These are phyloP conservation scores for Cladosporium sp. DNA, from an alignment of 2,329 filamentous ascomycete genomes.

Conservation along the genomic window DNA sequence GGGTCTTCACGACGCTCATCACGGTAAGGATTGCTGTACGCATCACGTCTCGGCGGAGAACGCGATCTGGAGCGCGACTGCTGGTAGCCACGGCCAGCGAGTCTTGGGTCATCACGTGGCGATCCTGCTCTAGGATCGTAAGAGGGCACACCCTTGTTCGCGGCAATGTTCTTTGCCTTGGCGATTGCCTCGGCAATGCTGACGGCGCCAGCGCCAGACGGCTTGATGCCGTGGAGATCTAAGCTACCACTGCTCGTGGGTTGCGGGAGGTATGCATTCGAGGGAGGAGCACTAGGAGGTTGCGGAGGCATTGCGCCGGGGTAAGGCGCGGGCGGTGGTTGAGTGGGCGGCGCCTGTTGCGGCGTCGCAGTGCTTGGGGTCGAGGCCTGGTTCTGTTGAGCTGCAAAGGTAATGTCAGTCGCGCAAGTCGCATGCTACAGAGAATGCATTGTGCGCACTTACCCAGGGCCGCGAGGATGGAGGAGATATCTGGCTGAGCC, in stretches of 20 bases:
- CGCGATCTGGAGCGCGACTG: slow-evolving; percentile 65
- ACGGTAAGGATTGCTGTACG: slow-evolving; percentile 70
- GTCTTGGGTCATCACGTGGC: slow-evolving; percentile 41
- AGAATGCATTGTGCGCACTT: slow-evolving; percentile 15
- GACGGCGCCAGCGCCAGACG: slow-evolving; percentile 73
- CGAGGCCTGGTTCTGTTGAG: slow-evolving; percentile 40
- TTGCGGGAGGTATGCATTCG: slow-evolving; percentile 51
- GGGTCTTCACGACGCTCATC: slow-evolving; percentile 75
- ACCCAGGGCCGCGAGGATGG: slow-evolving; percentile 51
- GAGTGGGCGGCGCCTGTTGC: slow-evolving; percentile 42
- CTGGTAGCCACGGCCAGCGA: slow-evolving; percentile 55
- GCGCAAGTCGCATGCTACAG: neutral
- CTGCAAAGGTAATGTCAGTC: slow-evolving; percentile 26
- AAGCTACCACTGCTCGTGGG: slow-evolving; percentile 71
- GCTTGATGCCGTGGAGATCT: slow-evolving; percentile 75
- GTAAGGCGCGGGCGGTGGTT: slow-evolving; percentile 30
- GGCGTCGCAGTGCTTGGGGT: slow-evolving; percentile 14
- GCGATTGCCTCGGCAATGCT: slow-evolving; percentile 81
- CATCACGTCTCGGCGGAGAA: slow-evolving; percentile 65
- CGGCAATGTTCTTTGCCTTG: slow-evolving; percentile 76
- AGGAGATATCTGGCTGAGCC: slow-evolving; percentile 46
- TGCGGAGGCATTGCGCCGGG: slow-evolving; percentile 21
- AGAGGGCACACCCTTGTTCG: slow-evolving; percentile 66
- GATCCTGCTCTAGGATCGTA: slow-evolving; percentile 38
- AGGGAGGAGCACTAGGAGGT: slow-evolving; percentile 37